These are phyloP conservation scores for Cyberlindnera maclurae DNA, from an alignment of 805 yeast species.

Conservation along the genomic window DNA sequence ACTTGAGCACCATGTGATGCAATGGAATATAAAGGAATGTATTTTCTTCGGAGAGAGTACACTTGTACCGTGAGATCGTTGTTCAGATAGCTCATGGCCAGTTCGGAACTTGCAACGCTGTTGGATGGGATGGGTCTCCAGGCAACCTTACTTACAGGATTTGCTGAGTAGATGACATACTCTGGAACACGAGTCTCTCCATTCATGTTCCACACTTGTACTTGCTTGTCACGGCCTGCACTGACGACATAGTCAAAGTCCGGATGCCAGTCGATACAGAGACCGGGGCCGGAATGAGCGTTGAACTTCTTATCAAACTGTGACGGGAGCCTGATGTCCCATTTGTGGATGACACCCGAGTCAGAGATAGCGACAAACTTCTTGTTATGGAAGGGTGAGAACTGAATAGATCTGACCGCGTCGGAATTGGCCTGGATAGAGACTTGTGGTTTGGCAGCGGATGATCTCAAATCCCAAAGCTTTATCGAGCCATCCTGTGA, in stretches of 20 bases:
- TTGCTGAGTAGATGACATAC: constrained; percentile 62
- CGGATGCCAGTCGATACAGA: constrained; percentile 86
- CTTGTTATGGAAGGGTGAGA: constrained; percentile 45
- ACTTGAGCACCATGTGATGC: constrained; percentile 43
- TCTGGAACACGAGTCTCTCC: constrained; percentile 48
- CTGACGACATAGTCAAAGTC: constrained; percentile 73
- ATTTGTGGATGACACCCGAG: constrained; percentile 78
- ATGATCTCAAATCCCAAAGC: constrained; percentile 62
- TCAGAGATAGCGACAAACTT: constrained; percentile 78
- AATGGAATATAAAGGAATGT: constrained; percentile 55
- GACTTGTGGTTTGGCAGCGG: constrained; percentile 37
- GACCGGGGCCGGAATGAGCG: constrained; percentile 89
- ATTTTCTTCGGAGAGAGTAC: constrained; percentile 64
- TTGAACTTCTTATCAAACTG: constrained; percentile 64
- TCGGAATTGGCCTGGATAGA: constrained; percentile 55
- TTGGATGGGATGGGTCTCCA: constrained; percentile 46
- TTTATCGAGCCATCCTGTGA: constrained; percentile 77
- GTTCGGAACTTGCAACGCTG: constrained; percentile 47
- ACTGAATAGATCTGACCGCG: constrained; percentile 52
- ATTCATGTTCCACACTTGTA: constrained; percentile 67
- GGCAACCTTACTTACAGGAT: constrained; percentile 68
- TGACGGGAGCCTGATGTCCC: constrained; percentile 71
- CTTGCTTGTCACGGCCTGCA: constrained; percentile 86
- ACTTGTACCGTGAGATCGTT: constrained; percentile 62
- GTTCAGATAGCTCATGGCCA: constrained; percentile 67